phyloP scores from a whole-genome alignment of 768 basidiomycete genomes.

The Nevesoporus exiguus region DNA sequence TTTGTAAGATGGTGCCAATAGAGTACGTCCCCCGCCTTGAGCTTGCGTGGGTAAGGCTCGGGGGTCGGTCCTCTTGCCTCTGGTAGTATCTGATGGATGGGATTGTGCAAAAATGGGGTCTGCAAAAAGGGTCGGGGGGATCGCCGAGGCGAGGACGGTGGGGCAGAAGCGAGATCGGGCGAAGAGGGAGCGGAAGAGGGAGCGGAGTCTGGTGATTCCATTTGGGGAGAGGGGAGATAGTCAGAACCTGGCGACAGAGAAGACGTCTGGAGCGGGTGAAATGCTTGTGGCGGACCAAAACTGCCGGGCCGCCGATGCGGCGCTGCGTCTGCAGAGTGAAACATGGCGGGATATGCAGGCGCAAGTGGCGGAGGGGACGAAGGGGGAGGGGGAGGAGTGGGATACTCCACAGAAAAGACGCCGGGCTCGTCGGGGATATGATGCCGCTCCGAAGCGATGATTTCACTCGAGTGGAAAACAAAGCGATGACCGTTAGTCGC shows the following conservation, averaged over 20 bases:
- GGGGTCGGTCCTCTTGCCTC: slow-evolving; percentile 11
- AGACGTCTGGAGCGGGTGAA: slow-evolving; percentile 21
- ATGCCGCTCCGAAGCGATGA: slow-evolving; percentile 58
- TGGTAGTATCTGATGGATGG: slow-evolving; percentile 9
- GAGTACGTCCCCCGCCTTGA: slow-evolving; percentile 58
- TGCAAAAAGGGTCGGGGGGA: slow-evolving; percentile 22
- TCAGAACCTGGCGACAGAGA: slow-evolving; percentile 14
- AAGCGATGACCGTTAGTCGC: slow-evolving; percentile 83
- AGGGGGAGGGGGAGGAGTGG: slow-evolving; percentile 29
- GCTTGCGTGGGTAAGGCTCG: slow-evolving; percentile 34
- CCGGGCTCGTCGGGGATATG: slow-evolving; percentile 64
- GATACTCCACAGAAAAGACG: slow-evolving; percentile 45
- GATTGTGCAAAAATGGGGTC: slow-evolving; percentile 10
- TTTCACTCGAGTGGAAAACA: slow-evolving; percentile 78
- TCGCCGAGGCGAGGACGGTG: slow-evolving; percentile 20
- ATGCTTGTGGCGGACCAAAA: slow-evolving; percentile 17
- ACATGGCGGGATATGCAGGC: slow-evolving; percentile 28
- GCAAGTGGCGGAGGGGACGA: slow-evolving; percentile 32
- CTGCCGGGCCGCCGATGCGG: slow-evolving; percentile 16
- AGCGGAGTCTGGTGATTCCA: slow-evolving; percentile 22
- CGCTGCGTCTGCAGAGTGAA: slow-evolving; percentile 26
- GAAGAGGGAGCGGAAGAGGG: slow-evolving; percentile 25
- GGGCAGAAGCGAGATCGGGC: slow-evolving; percentile 17
- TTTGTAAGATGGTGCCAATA: slow-evolving; percentile 76
- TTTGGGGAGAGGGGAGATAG: slow-evolving; percentile 23